phyloP scores from a whole-genome alignment of 1,284 basidiomycete species.

The Pseudozyma flocculosa region DNA sequence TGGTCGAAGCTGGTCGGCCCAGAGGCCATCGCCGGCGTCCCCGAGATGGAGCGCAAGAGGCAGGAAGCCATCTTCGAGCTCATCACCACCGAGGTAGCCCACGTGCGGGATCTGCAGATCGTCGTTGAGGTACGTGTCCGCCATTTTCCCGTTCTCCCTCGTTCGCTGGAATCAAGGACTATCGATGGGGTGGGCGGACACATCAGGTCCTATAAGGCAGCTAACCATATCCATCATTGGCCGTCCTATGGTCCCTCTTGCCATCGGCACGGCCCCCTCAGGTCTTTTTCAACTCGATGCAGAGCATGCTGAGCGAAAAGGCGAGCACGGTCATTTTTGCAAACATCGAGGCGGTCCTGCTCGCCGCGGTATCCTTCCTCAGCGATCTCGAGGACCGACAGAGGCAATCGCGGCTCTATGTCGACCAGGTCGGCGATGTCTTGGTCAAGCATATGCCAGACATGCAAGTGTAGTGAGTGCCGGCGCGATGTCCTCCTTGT shows the following conservation, averaged over 20 bases:
- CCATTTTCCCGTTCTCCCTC: no score
- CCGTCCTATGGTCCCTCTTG: no score
- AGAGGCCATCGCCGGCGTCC: conserved; percentile 74
- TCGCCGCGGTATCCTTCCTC: conserved; percentile 23
- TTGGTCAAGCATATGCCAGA: conserved; percentile 72
- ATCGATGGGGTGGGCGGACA: no score
- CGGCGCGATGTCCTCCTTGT: background rate
- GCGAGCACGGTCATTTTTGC: conserved; percentile 83
- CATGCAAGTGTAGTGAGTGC: conserved; percentile 70
- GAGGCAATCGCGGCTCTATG: conserved; percentile 81
- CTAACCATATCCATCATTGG: no score
- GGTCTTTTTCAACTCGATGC: conserved; percentile 78
- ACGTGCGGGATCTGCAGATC: conserved; percentile 88
- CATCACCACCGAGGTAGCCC: conserved; percentile 96
- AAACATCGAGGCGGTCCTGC: conserved; percentile 74
- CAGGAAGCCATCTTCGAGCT: conserved; percentile 99
- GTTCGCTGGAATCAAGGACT: no score
- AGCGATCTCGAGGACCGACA: conserved; percentile 83
- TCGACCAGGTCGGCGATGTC: conserved; percentile 84
- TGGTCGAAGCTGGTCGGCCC: conserved; percentile 88
- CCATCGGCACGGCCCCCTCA: no score
- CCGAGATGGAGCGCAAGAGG: conserved; percentile 88
- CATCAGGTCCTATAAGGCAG: no score
- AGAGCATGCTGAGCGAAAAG: conserved; percentile 72
- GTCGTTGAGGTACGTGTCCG: conserved; percentile 20